These are phyloP conservation scores for Salix koriyanagi DNA, from an alignment of 345 rosid species.

Conservation along the genomic window DNA sequence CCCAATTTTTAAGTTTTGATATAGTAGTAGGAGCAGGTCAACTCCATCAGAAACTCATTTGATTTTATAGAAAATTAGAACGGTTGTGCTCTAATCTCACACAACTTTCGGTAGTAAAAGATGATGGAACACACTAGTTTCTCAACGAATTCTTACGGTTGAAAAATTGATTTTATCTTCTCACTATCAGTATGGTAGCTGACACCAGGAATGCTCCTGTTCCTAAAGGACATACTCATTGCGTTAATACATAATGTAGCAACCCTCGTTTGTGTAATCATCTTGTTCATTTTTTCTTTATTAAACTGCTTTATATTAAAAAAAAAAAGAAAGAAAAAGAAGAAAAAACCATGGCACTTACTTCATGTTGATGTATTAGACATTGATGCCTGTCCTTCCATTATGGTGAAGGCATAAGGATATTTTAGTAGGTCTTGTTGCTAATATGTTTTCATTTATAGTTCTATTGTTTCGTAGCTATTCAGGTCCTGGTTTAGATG, in stretches of 20 bases:
- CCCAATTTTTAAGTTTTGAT: background rate
- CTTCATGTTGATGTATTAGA: background rate
- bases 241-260: background rate
- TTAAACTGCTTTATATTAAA: background rate
- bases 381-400: background rate
- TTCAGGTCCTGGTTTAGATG: background rate
- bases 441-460: background rate
- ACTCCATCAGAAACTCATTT: background rate
- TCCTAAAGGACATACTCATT: background rate
- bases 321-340: too few species aligned
- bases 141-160: background rate
- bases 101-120: background rate
- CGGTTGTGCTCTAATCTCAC: background rate
- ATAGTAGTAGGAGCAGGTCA: background rate
- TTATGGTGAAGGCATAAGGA: background rate
- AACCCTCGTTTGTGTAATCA: background rate
- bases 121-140: background rate
- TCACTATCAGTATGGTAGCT: background rate
- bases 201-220: background rate
- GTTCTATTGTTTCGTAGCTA: background rate
- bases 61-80: background rate
- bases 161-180: background rate
- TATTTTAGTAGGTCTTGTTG: background rate
- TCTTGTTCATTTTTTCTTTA: background rate
- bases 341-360: too few species aligned